phyloP scores from a whole-genome alignment of 495 filamentous ascomycete genomes.

The Penicillium maclennaniae region DNA sequence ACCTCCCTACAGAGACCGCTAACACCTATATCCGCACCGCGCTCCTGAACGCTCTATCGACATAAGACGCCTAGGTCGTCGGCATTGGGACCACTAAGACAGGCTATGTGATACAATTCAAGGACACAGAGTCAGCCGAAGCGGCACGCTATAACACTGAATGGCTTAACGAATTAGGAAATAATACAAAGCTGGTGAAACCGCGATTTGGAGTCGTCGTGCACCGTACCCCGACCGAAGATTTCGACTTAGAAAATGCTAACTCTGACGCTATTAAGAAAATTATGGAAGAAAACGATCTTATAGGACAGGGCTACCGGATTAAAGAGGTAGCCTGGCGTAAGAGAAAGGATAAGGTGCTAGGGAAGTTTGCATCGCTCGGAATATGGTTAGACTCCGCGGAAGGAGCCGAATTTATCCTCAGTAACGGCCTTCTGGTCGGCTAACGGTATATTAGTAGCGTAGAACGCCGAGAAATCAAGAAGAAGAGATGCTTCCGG shows the following conservation, averaged over 20 bases:
- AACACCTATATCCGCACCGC: constrained; percentile 17
- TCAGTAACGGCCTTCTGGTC: constrained; percentile 21
- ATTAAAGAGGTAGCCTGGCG: constrained; percentile 26
- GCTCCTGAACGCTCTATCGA: constrained; percentile 9
- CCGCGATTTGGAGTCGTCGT: constrained; percentile 14
- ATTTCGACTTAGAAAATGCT: constrained; percentile 12
- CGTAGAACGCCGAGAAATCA: constrained; percentile 16
- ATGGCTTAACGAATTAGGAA: constrained; percentile 8
- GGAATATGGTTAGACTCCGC: too few relatives aligned
- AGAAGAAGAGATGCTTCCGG: constrained; percentile 23
- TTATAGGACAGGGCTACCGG: constrained; percentile 10
- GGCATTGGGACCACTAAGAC: constrained; percentile 21
- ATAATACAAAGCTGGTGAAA: not conserved
- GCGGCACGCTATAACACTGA: constrained; percentile 11
- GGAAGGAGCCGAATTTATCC: constrained; percentile 1
- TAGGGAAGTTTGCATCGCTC: constrained; percentile 15
- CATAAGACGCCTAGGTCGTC: constrained; percentile 17
- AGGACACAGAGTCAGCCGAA: constrained; percentile 15
- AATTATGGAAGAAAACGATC: constrained; percentile 24
- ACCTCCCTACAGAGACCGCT: constrained; percentile 12
- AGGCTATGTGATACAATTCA: constrained; percentile 22
- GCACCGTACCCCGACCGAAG: constrained; percentile 22
- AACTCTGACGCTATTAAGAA: constrained; percentile 13
- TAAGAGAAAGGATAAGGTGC: constrained; percentile 15
- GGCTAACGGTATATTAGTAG: constrained; percentile 17